Percentiles rank a stretch among this genome's conserved stretches.
These are phyloP conservation scores for Annulohypoxylon bovei DNA, from an alignment of 495 filamentous ascomycete species.

Conservation along the genomic window DNA sequence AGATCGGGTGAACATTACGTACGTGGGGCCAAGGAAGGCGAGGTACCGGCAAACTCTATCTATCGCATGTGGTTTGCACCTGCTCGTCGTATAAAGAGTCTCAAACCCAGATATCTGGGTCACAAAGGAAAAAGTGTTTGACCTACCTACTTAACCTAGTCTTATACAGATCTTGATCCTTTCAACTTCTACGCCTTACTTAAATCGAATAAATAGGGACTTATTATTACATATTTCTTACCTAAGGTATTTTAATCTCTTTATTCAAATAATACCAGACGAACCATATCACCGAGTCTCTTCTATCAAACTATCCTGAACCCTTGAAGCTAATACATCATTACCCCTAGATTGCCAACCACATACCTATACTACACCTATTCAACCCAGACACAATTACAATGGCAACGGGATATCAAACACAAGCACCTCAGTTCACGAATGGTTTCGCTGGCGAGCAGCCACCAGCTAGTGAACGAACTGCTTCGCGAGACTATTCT, in stretches of 20 bases:
- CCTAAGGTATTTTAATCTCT: background rate
- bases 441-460: slow-evolving; percentile 34
- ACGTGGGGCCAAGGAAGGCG: slow-evolving; percentile 26
- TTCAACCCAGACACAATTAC: background rate
- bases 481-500: slow-evolving; percentile 43
- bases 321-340: background rate
- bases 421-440: slow-evolving; percentile 30
- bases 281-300: background rate
- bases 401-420: slow-evolving; percentile 36
- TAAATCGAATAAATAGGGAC: background rate
- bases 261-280: background rate
- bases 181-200: background rate
- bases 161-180: slow-evolving; percentile 29
- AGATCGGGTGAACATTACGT: slow-evolving; percentile 35
- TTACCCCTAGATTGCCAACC: slow-evolving; percentile 2
- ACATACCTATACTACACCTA: slow-evolving; percentile 1
- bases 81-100: slow-evolving; percentile 30
- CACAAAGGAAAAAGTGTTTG: background rate
- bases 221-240: slow-evolving; percentile 5
- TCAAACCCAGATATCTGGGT: slow-evolving; percentile 20
- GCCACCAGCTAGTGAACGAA: slow-evolving; percentile 25
- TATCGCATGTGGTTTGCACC: background rate
- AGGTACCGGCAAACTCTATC: slow-evolving; percentile 15
- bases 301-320: background rate
- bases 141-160: too few relatives aligned